Evolutionary conservation across 495 filamentous ascomycete genomes (phyloP).

Genomic region (Pseudomonodictys pantanalensis): DNA sequence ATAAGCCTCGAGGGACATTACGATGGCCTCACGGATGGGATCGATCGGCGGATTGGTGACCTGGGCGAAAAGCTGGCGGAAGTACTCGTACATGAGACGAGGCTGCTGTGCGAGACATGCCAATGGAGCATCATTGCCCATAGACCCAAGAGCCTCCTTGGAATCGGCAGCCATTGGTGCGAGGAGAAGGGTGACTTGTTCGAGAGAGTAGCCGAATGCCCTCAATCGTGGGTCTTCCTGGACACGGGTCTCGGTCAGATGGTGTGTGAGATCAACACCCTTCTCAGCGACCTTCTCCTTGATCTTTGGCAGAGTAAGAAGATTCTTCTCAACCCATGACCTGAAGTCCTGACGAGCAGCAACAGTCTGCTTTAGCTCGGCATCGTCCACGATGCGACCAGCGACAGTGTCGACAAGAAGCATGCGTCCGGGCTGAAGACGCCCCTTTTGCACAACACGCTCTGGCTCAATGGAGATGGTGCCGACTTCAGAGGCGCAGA

Average conservation of each 20-base stretch:
- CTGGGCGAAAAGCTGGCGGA: conserved; percentile 97
- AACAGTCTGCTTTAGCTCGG: conserved; percentile 88
- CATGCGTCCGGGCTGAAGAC: conserved; percentile 95
- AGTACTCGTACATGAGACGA: conserved; percentile 94
- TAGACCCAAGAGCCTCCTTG: conserved; percentile 98
- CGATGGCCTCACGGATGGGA: conserved; percentile 95
- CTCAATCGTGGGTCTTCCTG: conserved; percentile 83
- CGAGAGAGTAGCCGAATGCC: conserved; percentile 94
- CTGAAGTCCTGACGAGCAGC: conserved; percentile 81
- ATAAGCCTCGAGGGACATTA: conserved; percentile 98
- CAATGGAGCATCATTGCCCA: conserved; percentile 97
- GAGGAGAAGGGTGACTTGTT: conserved; percentile 91
- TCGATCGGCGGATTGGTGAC: conserved; percentile 99
- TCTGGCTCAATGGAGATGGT: conserved; percentile 91
- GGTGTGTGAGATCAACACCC: conserved; percentile 60
- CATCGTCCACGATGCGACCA: conserved; percentile 93
- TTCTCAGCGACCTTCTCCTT: conserved; percentile 56
- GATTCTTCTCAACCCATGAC: conserved; percentile 81
- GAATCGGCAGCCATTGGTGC: conserved; percentile 98
- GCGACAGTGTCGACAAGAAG: conserved; percentile 93
- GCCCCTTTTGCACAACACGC: conserved; percentile 88
- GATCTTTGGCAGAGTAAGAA: conserved; percentile 79
- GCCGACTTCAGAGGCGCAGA: conserved; percentile 97
- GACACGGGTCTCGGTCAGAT: conserved; percentile 68
- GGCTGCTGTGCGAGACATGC: conserved; percentile 88